phyloP scores from a whole-genome alignment of 768 basidiomycete genomes.

The Xerocomus potaroensis region DNA sequence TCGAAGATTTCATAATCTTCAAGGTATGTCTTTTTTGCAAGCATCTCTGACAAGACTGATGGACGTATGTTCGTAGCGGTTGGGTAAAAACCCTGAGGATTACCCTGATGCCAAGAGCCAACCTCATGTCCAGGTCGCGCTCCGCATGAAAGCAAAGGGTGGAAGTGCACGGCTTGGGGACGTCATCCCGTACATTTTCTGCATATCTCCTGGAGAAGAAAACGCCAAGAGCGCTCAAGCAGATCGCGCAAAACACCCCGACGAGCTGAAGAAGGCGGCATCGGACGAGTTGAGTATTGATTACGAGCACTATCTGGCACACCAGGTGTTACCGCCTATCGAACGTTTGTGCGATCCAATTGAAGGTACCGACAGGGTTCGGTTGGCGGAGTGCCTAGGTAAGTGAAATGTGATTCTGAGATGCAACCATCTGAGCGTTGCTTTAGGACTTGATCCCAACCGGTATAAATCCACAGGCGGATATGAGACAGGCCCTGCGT shows the following conservation, averaged over 20 bases:
- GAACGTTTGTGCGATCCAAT: slow-evolving; percentile 95
- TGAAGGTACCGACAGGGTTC: slow-evolving; percentile 88
- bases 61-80: slow-evolving; percentile 48
- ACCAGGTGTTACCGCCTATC: slow-evolving; percentile 91
- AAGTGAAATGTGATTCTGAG: slow-evolving; percentile 12
- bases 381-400: slow-evolving; percentile 96
- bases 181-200: slow-evolving; percentile 96
- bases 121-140: slow-evolving; percentile 95
- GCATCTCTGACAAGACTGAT: background rate
- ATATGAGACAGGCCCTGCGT: slow-evolving; percentile 52
- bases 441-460: slow-evolving; percentile 54
- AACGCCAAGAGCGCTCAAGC: slow-evolving; percentile 74
- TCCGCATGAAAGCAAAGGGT: slow-evolving; percentile 83
- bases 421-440: background rate
- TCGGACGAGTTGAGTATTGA: slow-evolving; percentile 68
- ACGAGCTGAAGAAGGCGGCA: slow-evolving; percentile 74
- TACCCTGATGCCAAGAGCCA: slow-evolving; percentile 95
- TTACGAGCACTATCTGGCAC: slow-evolving; percentile 85
- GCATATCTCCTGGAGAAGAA: slow-evolving; percentile 69
- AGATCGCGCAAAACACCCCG: slow-evolving; percentile 89
- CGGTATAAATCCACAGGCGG: slow-evolving; percentile 46
- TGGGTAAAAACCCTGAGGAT: slow-evolving; percentile 95
- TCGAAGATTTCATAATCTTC: slow-evolving; percentile 94
- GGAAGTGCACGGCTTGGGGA: slow-evolving; percentile 80
- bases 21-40: slow-evolving; percentile 60